Evolutionary conservation across 164 flowering plant genomes (phyloP).

Genomic region (Nelumbo lutea): DNA sequence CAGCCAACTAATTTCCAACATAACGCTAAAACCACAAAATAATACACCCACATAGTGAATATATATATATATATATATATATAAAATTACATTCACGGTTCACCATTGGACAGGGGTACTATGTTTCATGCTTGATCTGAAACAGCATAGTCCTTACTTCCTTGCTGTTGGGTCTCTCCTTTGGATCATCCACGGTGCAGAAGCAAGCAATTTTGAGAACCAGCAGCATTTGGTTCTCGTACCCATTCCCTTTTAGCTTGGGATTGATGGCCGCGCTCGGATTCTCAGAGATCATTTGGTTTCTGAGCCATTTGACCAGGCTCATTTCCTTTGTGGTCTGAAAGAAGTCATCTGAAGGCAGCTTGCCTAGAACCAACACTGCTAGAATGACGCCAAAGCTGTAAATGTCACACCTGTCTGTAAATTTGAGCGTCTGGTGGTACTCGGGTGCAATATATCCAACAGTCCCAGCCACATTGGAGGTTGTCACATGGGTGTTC

Average conservation of each 20-base stretch:
- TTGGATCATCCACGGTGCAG: slow-evolving; percentile 77
- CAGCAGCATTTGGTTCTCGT: slow-evolving; percentile 74
- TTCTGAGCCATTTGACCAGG: slow-evolving; percentile 81
- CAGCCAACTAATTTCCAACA: too few species aligned
- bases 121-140: slow-evolving; percentile 44
- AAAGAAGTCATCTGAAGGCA: slow-evolving; percentile 76
- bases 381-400: slow-evolving; percentile 85
- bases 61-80: too few species aligned
- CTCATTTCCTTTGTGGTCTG: slow-evolving; percentile 61
- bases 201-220: slow-evolving; percentile 87
- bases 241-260: slow-evolving; percentile 56
- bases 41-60: too few species aligned
- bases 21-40: too few species aligned
- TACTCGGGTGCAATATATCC: slow-evolving; percentile 97
- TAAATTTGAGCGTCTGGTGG: slow-evolving; percentile 77
- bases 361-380: slow-evolving; percentile 65
- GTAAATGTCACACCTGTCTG: slow-evolving; percentile 86
- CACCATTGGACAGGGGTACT: not conserved
- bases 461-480: slow-evolving; percentile 76
- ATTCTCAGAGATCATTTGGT: slow-evolving; percentile 65
- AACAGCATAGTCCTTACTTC: slow-evolving; percentile 73
- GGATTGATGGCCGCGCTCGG: slow-evolving; percentile 65
- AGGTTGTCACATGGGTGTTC: slow-evolving; percentile 60
- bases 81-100: too few species aligned
- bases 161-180: slow-evolving; percentile 86